Conservation (phyloP, 345 rosid genomes). For the Citrus trifoliata region DNA sequence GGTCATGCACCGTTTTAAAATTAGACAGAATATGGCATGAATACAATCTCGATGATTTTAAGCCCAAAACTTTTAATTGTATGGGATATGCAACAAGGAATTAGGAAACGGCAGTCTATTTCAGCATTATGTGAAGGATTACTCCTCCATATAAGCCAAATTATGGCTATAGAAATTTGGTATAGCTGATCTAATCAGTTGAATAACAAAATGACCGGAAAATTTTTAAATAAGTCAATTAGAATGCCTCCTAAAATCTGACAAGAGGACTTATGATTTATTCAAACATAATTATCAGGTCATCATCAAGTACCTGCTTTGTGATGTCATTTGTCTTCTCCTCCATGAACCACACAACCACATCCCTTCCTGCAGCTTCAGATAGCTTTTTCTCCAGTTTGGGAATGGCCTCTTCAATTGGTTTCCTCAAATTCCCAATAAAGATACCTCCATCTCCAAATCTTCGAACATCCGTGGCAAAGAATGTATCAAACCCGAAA, state of each 20-base stretch:
- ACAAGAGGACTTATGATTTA: neutral
- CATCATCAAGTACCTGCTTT: constrained; percentile 57
- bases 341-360: constrained; percentile 94
- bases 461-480: constrained; percentile 85
- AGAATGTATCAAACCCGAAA: constrained; percentile 85
- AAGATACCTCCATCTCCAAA: constrained; percentile 97
- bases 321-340: constrained; percentile 74
- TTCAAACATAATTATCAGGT: neutral
- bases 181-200: neutral
- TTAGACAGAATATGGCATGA: neutral
- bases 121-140: neutral
- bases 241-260: neutral
- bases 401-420: constrained; percentile 78
- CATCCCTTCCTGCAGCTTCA: constrained; percentile 82
- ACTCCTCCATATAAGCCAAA: neutral
- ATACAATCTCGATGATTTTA: neutral
- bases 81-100: neutral
- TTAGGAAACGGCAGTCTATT: neutral
- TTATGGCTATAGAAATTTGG: neutral
- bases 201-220: neutral
- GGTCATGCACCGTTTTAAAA: neutral
- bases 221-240: neutral
- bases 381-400: constrained; percentile 79
- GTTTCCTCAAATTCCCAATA: constrained; percentile 76
- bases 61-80: neutral